Percentiles rank a stretch among this genome's conserved stretches.
These are phyloP conservation scores for Debaryomyces tyrocola DNA, from an alignment of 805 yeast genomes.

Conservation along the genomic window DNA sequence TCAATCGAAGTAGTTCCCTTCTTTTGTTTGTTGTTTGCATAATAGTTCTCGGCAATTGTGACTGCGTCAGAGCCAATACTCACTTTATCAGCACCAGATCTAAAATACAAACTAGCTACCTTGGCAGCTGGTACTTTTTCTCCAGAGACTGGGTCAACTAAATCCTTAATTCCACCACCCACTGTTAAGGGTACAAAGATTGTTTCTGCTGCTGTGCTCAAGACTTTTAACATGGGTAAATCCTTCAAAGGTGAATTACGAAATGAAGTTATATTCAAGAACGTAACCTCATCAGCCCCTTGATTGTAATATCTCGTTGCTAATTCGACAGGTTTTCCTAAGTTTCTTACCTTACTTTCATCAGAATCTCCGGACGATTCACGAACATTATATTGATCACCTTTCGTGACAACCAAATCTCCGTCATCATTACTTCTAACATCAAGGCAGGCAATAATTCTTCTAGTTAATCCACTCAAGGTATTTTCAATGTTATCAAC, in stretches of 20 bases:
- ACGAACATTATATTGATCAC: constrained; percentile 97
- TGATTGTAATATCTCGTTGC: constrained; percentile 88
- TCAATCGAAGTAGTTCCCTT: constrained; percentile 88
- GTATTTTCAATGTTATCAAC: constrained; percentile 28
- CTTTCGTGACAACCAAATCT: constrained; percentile 96
- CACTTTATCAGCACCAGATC: constrained; percentile 97
- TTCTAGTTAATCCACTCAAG: constrained; percentile 73
- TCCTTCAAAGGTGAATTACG: constrained; percentile 91
- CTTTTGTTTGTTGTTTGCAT: constrained; percentile 54
- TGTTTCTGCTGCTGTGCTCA: constrained; percentile 78
- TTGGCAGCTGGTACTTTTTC: constrained; percentile 77
- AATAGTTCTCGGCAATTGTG: constrained; percentile 79
- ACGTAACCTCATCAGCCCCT: constrained; percentile 97
- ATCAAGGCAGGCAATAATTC: constrained; percentile 94
- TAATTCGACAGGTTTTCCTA: constrained; percentile 94
- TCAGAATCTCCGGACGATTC: constrained; percentile 46
- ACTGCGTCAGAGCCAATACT: constrained; percentile 99
- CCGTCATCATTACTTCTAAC: constrained; percentile 95
- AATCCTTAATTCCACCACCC: constrained; percentile 96
- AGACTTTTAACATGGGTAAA: constrained; percentile 92
- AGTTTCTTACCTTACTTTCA: constrained; percentile 72
- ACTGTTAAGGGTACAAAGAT: constrained; percentile 96
- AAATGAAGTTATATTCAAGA: constrained; percentile 92
- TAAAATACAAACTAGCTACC: constrained; percentile 88
- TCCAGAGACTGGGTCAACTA: constrained; percentile 78